These are phyloP conservation scores for Ogataea ganodermae DNA, from an alignment of 805 yeast genomes.

Conservation along the genomic window DNA sequence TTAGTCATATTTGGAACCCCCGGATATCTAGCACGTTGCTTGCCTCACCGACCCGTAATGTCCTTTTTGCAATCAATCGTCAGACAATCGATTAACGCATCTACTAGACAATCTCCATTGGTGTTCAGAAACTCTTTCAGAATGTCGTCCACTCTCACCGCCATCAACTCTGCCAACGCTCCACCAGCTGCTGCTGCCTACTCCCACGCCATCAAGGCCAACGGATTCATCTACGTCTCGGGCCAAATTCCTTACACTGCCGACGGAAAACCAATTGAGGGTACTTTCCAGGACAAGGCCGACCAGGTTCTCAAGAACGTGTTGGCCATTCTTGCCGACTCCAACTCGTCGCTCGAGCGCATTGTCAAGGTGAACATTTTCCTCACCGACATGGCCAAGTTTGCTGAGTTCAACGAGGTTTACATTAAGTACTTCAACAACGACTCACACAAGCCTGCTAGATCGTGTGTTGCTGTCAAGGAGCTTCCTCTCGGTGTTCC, in stretches of 20 bases:
- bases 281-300: constrained; percentile 73
- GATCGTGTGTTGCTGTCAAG: constrained; percentile 96
- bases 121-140: constrained; percentile 22
- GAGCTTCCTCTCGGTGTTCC: constrained; percentile 85
- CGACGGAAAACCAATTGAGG: constrained; percentile 77
- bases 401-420: constrained; percentile 81
- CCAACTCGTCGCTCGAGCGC: constrained; percentile 80
- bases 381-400: constrained; percentile 86
- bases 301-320: constrained; percentile 74
- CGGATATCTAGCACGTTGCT: background rate
- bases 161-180: constrained; percentile 68
- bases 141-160: constrained; percentile 40
- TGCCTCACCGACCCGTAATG: constrained; percentile 1
- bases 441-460: constrained; percentile 79
- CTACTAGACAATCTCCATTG: constrained; percentile 9
- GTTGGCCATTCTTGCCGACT: constrained; percentile 72
- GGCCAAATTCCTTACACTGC: constrained; percentile 94
- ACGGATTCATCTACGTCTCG: constrained; percentile 85
- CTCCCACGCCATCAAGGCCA: constrained; percentile 93
- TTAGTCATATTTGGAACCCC: background rate
- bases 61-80: constrained; percentile 16
- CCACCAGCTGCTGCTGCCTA: constrained; percentile 98
- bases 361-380: constrained; percentile 88
- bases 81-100: constrained; percentile 16
- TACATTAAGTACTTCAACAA: constrained; percentile 72